Percentiles rank a stretch among this genome's conserved stretches.
Evolutionary conservation across 768 basidiomycete species (phyloP).

Genomic region (Panellus pusillus): DNA sequence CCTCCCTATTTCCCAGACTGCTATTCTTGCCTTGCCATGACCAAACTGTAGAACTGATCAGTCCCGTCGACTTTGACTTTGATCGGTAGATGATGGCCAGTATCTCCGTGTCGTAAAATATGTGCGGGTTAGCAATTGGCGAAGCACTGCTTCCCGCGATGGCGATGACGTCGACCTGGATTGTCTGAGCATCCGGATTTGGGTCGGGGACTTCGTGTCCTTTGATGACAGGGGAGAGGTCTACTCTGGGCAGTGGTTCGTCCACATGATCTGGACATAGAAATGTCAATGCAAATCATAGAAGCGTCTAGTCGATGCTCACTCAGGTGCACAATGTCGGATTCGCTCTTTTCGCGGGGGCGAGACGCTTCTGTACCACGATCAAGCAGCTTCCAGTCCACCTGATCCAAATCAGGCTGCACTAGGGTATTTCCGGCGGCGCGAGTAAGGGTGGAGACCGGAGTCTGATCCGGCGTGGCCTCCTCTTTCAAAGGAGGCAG

Average conservation of each 20-base stretch:
- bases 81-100: slow-evolving; percentile 67
- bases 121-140: slow-evolving; percentile 43
- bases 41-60: slow-evolving; percentile 74
- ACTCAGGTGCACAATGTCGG: slow-evolving; percentile 33
- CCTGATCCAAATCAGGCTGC: slow-evolving; percentile 12
- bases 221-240: slow-evolving; percentile 48
- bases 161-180: slow-evolving; percentile 74
- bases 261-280: slow-evolving; percentile 38
- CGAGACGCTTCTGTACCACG: not conserved
- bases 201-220: slow-evolving; percentile 22
- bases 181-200: slow-evolving; percentile 44
- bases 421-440: slow-evolving; percentile 17
- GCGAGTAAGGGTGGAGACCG: slow-evolving; percentile 53
- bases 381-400: slow-evolving; percentile 1
- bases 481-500: slow-evolving; percentile 72
- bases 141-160: slow-evolving; percentile 53
- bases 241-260: slow-evolving; percentile 45
- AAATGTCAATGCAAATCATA: not conserved
- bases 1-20: slow-evolving; percentile 56
- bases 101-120: slow-evolving; percentile 77
- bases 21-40: slow-evolving; percentile 68
- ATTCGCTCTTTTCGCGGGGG: not conserved
- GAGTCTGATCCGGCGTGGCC: slow-evolving; percentile 55
- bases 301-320: not conserved
- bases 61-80: slow-evolving; percentile 63